Base-by-base conservation (phyloP, 139 green algal species). In the Auxenochlorella pyrenoidosa region DNA sequence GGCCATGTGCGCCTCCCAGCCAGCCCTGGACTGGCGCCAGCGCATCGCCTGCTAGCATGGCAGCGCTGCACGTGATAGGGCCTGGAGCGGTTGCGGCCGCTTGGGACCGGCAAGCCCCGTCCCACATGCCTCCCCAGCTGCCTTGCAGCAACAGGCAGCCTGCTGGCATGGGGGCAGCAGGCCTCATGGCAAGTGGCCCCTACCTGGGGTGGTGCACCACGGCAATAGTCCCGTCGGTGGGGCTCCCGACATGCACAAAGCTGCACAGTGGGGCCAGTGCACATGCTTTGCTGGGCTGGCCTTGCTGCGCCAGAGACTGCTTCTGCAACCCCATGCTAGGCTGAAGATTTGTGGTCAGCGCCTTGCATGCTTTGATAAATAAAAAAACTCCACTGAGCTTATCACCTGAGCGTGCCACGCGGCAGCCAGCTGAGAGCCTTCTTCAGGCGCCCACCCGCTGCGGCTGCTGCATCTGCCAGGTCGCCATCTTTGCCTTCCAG, bases 21-120 rank as follows among this genome's bases (percentile, higher is more conserved):
- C 79, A 76, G 38, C 80, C 47, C 10, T 28, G 15, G 26, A 34
- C 24, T 13, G 80, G 80, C 18, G 80, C 60, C 22, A 85, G 26
- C 5, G 41, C 60, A 10, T 85, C 80, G 18, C 80, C 80, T 15
- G 80, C 60, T 63, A 85, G 80, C 80, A 85, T 34, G 40, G 41
- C 72, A 0, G 21, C 80, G 41, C 80, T 85, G 80, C 40, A 58
- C 38, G 22, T 21, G 38, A n/a, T 5, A 34, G 6, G 22, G 24
- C 21, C 1, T 38, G 58, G 26, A 36, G 38, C 1, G n/a, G 16
- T 6, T 26, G 71, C 5, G 22, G 21, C 19, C 22, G 58, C 5
- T 51, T 51, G 16, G n/a, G 5, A 18, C 13, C 32, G 38, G n/a
- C 4, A 0, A 22, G 32, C 22, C 4, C 60, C 3, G 60, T 3